Evolutionary conservation across 148 eudicot genomes (phyloP).

Genomic region (Chenopodium berlandieri): DNA sequence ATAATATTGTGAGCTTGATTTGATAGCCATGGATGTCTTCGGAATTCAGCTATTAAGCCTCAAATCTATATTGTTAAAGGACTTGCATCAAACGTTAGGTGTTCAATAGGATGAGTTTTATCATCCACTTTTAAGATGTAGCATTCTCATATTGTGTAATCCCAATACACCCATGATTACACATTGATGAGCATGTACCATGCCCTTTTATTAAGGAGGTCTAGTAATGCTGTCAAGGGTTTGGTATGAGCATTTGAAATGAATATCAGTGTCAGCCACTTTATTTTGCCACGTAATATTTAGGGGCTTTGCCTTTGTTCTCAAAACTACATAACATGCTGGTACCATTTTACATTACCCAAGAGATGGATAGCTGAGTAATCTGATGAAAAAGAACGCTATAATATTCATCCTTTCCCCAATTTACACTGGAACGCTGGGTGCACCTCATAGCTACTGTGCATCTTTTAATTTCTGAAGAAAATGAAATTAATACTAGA

Average conservation of each 20-base stretch:
- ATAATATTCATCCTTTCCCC: background rate
- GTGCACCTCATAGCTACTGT: background rate
- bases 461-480: background rate
- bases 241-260: background rate
- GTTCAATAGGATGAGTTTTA: background rate
- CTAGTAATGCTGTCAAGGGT: background rate
- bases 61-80: background rate
- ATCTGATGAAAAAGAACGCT: background rate
- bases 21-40: background rate
- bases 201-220: background rate
- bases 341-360: background rate
- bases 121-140: background rate
- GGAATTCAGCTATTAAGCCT: background rate
- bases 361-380: background rate
- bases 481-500: background rate
- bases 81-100: background rate
- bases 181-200: background rate
- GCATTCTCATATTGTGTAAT: background rate
- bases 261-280: background rate
- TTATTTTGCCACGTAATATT: background rate
- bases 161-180: background rate
- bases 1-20: background rate
- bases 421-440: background rate
- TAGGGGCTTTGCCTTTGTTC: background rate
- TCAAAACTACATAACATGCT: background rate